phyloP scores from a whole-genome alignment of 331 rosid genomes.

The Spiraea crenata region DNA sequence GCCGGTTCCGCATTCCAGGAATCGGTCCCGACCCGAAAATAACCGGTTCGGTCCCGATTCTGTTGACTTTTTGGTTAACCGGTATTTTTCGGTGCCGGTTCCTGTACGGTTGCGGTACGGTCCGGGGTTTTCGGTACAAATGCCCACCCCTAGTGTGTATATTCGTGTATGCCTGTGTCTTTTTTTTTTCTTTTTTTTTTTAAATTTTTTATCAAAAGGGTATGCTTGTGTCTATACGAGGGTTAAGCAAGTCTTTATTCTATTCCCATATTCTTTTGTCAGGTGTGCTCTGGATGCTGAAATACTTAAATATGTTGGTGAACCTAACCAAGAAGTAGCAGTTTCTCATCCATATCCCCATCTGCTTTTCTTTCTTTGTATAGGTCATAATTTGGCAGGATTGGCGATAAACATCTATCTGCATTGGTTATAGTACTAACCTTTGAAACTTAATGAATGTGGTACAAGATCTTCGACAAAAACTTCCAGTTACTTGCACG shows the following conservation, averaged over 20 bases:
- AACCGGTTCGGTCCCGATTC: too few relatives aligned
- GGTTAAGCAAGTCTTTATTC: background rate
- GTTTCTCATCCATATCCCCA: conserved; percentile 3
- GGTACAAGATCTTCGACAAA: conserved; percentile 92
- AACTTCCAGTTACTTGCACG: conserved; percentile 97
- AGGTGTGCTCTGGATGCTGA: conserved; percentile 80
- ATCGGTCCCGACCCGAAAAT: too few relatives aligned
- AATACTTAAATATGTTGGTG: conserved; percentile 74
- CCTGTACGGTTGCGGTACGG: too few relatives aligned
- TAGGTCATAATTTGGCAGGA: background rate
- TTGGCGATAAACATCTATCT: background rate
- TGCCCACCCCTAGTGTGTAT: too few relatives aligned
- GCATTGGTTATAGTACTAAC: background rate
- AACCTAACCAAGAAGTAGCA: conserved; percentile 21
- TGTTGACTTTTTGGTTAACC: too few relatives aligned
- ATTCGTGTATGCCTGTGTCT: background rate
- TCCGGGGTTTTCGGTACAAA: too few relatives aligned
- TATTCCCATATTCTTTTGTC: conserved; percentile 13
- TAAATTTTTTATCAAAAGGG: too few relatives aligned
- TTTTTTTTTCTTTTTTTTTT: too few relatives aligned
- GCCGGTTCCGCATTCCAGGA: too few relatives aligned
- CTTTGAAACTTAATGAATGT: conserved; percentile 6
- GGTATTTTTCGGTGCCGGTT: too few relatives aligned
- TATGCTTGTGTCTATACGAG: background rate
- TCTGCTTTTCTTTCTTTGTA: conserved; percentile 8